A percentile compares a stretch with the other conserved stretches of the same genome.
Conservation (phyloP, 768 basidiomycete species). For the Astraeus odoratus region DNA sequence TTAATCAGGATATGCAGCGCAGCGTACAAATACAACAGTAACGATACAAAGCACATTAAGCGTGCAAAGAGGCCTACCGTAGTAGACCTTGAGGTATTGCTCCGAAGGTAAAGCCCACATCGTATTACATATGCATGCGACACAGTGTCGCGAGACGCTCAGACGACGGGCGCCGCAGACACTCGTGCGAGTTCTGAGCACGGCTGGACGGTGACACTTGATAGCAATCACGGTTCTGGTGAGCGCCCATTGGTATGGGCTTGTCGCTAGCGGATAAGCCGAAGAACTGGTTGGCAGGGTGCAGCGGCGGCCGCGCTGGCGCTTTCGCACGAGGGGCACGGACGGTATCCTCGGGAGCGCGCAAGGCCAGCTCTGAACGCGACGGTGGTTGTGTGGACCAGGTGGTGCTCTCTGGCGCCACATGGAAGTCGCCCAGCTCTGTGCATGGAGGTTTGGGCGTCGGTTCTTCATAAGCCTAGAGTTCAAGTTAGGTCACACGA, state of each 20-base stretch:
- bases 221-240: not conserved
- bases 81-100: not conserved
- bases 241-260: constrained; percentile 12
- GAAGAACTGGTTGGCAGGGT: constrained; percentile 22
- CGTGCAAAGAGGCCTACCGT: not conserved
- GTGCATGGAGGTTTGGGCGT: constrained; percentile 20
- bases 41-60: constrained; percentile 6
- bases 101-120: too few relatives aligned
- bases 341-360: constrained; percentile 34
- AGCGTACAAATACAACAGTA: constrained; percentile 8
- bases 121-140: not conserved
- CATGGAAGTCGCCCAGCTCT: constrained; percentile 15
- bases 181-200: constrained; percentile 5
- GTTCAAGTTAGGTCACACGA: not conserved
- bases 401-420: constrained; percentile 4
- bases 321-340: constrained; percentile 26
- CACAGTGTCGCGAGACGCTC: constrained; percentile 1
- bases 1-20: too few relatives aligned
- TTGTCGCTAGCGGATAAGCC: constrained; percentile 1
- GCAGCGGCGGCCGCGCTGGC: constrained; percentile 17
- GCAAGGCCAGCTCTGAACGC: constrained; percentile 29
- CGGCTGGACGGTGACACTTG: not conserved
- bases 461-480: constrained; percentile 21
- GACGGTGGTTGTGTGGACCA: constrained; percentile 11
- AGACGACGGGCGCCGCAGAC: constrained; percentile 5